These are phyloP conservation scores for Fusarium staphyleae DNA, from an alignment of 2,329 filamentous ascomycete species.

Conservation along the genomic window DNA sequence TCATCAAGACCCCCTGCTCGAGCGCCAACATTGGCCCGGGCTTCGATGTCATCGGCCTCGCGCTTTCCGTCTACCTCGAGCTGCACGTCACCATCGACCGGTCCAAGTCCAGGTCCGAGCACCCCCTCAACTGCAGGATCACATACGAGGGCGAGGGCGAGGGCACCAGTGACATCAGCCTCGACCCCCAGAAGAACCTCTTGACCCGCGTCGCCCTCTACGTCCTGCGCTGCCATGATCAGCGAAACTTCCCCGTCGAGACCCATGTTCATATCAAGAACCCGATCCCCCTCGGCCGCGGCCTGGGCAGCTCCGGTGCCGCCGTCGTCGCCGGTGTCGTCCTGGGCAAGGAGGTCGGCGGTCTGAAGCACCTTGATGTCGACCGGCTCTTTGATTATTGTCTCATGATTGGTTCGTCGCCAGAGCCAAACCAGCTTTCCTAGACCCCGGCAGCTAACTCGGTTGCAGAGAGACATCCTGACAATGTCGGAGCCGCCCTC, in stretches of 20 bases:
- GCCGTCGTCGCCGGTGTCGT: slow-evolving; percentile 96
- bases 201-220: slow-evolving; percentile 95
- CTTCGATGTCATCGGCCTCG: slow-evolving; percentile 97
- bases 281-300: slow-evolving; percentile 90
- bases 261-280: slow-evolving; percentile 96
- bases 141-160: slow-evolving; percentile 87
- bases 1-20: slow-evolving; percentile 86
- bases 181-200: slow-evolving; percentile 87
- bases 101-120: slow-evolving; percentile 57
- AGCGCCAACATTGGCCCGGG: slow-evolving; percentile 97
- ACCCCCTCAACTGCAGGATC: slow-evolving; percentile 83
- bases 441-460: slow-evolving; percentile 16
- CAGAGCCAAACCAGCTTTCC: not conserved
- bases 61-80: slow-evolving; percentile 92
- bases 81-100: slow-evolving; percentile 80
- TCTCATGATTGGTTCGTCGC: slow-evolving; percentile 84
- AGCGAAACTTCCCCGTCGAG: slow-evolving; percentile 81
- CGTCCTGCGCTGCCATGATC: slow-evolving; percentile 89
- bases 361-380: slow-evolving; percentile 74
- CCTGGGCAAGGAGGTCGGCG: slow-evolving; percentile 87
- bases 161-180: slow-evolving; percentile 74
- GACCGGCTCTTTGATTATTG: slow-evolving; percentile 93
- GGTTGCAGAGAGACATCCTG: slow-evolving; percentile 77
- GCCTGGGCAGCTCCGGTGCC: slow-evolving; percentile 92
- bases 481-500: slow-evolving; percentile 93